Evolutionary conservation across 352 stramenopile genomes (phyloP).

Genomic region (Pythium utonaiense): DNA sequence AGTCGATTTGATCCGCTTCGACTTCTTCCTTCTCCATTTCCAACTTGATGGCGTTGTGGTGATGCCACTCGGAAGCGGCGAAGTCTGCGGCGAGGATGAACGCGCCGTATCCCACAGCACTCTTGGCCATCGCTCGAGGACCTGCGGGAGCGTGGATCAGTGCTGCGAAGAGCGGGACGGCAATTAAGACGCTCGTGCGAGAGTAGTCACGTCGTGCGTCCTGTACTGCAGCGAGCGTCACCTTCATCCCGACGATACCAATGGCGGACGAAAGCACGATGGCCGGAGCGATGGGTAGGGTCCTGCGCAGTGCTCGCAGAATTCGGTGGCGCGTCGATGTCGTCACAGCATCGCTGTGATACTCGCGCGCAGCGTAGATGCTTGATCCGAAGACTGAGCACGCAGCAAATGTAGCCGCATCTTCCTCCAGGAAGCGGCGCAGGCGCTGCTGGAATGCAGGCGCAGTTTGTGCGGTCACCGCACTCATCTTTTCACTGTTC

Average conservation of each 20-base stretch:
- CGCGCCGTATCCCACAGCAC: conserved; percentile 31
- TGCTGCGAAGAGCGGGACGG: conserved; percentile 43
- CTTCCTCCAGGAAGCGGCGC: conserved; percentile 46
- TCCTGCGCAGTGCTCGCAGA: conserved; percentile 29
- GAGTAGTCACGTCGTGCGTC: conserved; percentile 54
- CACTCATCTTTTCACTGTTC: neutral
- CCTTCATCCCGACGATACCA: conserved; percentile 56
- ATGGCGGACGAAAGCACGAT: conserved; percentile 37
- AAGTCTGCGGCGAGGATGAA: conserved; percentile 38
- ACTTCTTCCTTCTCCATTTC: neutral
- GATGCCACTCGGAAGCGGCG: conserved; percentile 12
- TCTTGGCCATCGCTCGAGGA: conserved; percentile 37
- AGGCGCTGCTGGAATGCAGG: conserved; percentile 30
- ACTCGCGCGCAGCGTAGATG: conserved; percentile 33
- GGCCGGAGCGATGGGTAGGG: conserved; percentile 34
- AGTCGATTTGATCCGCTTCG: neutral
- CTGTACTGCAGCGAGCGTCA: conserved; percentile 41
- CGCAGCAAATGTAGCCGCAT: conserved; percentile 31
- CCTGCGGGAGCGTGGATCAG: conserved; percentile 42
- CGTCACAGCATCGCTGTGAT: neutral
- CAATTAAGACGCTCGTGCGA: conserved; percentile 44
- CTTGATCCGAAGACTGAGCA: conserved; percentile 28
- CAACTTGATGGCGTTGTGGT: conserved; percentile 4
- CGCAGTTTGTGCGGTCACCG: neutral
- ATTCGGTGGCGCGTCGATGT: conserved; percentile 17